A percentile compares a stretch with the other conserved stretches of the same genome.
phyloP scores from a whole-genome alignment of 2,329 filamentous ascomycete species.

The Colletotrichum euphorbiae region DNA sequence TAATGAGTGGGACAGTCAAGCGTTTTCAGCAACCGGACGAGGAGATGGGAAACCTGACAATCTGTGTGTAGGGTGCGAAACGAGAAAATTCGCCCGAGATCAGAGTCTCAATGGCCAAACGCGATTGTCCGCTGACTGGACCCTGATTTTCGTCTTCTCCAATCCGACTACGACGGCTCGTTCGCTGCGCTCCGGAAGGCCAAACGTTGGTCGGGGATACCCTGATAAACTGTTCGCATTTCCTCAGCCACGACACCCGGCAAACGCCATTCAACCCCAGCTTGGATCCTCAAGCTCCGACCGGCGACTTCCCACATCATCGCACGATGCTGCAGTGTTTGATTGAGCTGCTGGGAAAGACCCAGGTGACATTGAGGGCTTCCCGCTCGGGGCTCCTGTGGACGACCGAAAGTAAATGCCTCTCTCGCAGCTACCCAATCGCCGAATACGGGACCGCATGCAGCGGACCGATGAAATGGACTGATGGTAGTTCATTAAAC shows the following conservation, averaged over 20 bases:
- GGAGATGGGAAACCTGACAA: no score
- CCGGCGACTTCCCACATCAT: background rate
- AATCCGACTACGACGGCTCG: conserved; percentile 22
- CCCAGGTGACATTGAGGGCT: background rate
- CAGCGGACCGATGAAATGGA: background rate
- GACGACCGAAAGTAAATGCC: background rate
- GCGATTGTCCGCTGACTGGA: background rate
- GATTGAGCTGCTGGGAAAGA: background rate
- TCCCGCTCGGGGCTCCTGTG: conserved; percentile 4
- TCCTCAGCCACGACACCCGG: conserved; percentile 15
- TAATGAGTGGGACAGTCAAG: background rate
- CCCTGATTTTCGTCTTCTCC: conserved; percentile 5
- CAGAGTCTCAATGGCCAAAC: background rate
- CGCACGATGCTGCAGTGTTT: background rate
- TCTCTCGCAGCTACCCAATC: no score
- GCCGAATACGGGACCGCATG: background rate
- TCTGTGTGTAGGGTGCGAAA: no score
- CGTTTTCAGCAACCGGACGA: no score
- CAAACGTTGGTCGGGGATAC: conserved; percentile 14
- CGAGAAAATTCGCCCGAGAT: background rate
- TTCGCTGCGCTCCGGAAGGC: conserved; percentile 4
- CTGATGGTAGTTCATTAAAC: conserved; percentile 28
- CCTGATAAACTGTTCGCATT: background rate
- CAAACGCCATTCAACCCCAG: conserved; percentile 13
- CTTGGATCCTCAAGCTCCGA: background rate